Evolutionary conservation across 352 stramenopile genomes (phyloP).

Genomic region (Pythium sukuiense): DNA sequence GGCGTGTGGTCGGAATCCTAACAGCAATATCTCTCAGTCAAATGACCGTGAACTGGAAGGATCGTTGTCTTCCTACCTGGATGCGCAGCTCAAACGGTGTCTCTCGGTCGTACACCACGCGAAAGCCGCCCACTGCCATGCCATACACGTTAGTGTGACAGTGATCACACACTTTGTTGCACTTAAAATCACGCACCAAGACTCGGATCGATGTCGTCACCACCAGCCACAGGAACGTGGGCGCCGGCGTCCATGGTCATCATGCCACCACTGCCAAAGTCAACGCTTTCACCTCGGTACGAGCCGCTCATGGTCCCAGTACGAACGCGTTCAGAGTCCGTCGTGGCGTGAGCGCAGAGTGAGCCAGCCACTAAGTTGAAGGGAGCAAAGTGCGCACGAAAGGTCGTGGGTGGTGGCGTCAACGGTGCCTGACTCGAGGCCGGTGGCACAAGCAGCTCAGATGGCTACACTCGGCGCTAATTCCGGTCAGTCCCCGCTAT

Average conservation of each 20-base stretch:
- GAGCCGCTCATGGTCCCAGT: constrained; percentile 27
- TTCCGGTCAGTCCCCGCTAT: neutral
- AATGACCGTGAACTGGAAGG: neutral
- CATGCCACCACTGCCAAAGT: constrained; percentile 34
- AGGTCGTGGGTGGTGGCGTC: constrained; percentile 13
- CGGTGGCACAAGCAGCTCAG: constrained; percentile 10
- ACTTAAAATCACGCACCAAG: constrained; percentile 39
- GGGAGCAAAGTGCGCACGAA: constrained; percentile 15
- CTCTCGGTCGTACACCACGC: constrained; percentile 91
- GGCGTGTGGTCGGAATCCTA: constrained; percentile 82
- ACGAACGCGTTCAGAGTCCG: neutral
- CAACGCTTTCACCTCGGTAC: constrained; percentile 24
- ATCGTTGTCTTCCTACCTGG: constrained; percentile 42
- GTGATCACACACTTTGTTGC: neutral
- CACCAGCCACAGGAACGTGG: constrained; percentile 47
- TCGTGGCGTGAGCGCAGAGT: neutral
- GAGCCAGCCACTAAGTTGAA: neutral
- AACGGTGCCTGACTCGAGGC: neutral
- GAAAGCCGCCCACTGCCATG: constrained; percentile 67
- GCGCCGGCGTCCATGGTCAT: constrained; percentile 14
- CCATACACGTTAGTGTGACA: neutral
- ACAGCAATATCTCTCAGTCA: neutral
- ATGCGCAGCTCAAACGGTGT: constrained; percentile 90
- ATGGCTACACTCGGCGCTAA: constrained; percentile 18
- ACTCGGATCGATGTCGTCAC: constrained; percentile 81